A percentile compares a stretch with the other conserved stretches of the same genome.
These are phyloP conservation scores for Tetrapyrgos nigripes DNA, from an alignment of 1,284 basidiomycete species.

Conservation along the genomic window DNA sequence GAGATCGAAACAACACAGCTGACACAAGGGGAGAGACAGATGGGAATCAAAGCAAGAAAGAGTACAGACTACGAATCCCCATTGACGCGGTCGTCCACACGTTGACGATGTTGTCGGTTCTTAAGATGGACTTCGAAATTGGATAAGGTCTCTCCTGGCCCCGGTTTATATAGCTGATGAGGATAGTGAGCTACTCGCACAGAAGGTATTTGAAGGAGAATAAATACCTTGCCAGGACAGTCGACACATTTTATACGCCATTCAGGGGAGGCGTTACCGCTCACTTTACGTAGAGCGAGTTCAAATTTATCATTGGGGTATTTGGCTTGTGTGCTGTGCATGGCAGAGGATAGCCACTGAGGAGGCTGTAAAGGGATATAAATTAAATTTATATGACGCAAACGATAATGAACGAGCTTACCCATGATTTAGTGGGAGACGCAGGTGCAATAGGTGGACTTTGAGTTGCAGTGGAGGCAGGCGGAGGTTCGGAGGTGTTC, in stretches of 20 bases:
- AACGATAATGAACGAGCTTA: constrained; percentile 17
- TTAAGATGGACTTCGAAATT: constrained; percentile 94
- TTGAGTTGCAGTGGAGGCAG: constrained; percentile 2
- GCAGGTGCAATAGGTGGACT: constrained; percentile 5
- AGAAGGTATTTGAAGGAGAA: constrained; percentile 22
- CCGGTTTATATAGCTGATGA: constrained; percentile 87
- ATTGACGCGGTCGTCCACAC: constrained; percentile 50
- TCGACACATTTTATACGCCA: constrained; percentile 96
- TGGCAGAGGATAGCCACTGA: constrained; percentile 71
- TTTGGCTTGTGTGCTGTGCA: constrained; percentile 68
- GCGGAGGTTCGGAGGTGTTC: constrained; percentile 3
- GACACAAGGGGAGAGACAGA: background rate
- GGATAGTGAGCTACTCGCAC: constrained; percentile 17
- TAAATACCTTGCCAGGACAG: constrained; percentile 84
- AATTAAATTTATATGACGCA: constrained; percentile 8
- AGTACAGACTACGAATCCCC: constrained; percentile 19
- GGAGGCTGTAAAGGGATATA: constrained; percentile 53
- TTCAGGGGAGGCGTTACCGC: constrained; percentile 61
- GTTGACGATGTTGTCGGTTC: constrained; percentile 55
- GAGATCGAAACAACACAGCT: background rate
- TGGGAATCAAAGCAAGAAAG: background rate
- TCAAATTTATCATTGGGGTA: constrained; percentile 89
- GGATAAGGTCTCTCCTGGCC: constrained; percentile 86
- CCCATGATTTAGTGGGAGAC: constrained; percentile 19
- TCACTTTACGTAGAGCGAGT: constrained; percentile 68